Conservation (phyloP, 2,329 filamentous ascomycete species). For the Nannizziopsis barbatae region DNA sequence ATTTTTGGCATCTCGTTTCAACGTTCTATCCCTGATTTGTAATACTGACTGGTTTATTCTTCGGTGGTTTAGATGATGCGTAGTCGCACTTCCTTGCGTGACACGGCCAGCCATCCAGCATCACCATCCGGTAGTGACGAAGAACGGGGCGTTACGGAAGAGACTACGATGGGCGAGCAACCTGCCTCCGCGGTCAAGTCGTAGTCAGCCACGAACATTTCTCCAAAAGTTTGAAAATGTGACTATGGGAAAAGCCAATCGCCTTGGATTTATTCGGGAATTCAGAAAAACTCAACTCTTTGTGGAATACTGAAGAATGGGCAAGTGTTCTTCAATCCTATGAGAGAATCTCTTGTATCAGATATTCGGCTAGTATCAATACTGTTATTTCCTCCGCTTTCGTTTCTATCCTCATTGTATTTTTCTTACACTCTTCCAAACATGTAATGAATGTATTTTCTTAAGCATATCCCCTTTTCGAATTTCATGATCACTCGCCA, state of each 20-base stretch:
- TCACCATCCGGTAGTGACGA: constrained; percentile 32
- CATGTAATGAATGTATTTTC: too few species aligned
- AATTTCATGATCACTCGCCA: too few species aligned
- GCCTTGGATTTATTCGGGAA: too few species aligned
- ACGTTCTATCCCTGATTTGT: neutral
- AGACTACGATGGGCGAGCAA: neutral
- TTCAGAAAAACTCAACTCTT: too few species aligned
- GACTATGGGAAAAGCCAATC: neutral
- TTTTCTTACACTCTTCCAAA: too few species aligned
- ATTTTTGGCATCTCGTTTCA: neutral
- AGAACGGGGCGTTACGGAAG: constrained; percentile 17
- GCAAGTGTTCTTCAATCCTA: too few species aligned
- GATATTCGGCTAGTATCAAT: too few species aligned
- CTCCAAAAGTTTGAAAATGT: neutral
- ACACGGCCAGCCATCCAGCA: constrained; percentile 27
- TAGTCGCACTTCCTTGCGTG: constrained; percentile 33
- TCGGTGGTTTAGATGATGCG: constrained; percentile 33
- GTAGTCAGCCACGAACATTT: neutral
- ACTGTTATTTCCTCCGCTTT: too few species aligned
- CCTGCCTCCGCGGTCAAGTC: neutral
- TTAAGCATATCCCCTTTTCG: too few species aligned
- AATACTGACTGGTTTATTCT: constrained; percentile 12
- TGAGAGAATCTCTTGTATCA: too few species aligned
- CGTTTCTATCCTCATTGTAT: too few species aligned
- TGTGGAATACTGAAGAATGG: too few species aligned